phyloP scores from a whole-genome alignment of 345 rosid genomes.

The Excoecaria cochinchinensis region DNA sequence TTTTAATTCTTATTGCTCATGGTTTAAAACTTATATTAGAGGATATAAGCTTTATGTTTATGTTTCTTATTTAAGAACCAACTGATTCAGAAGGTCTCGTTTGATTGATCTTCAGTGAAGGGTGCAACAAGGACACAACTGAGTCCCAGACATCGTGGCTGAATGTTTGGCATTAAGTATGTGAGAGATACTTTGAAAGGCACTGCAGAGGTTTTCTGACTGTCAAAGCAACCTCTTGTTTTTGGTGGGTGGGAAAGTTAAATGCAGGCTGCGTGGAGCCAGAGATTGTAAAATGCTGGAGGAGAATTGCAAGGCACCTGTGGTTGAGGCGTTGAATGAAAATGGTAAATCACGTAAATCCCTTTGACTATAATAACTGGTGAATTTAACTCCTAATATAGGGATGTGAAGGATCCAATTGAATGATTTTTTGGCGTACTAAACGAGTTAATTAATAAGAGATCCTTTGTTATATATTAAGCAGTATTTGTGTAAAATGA shows the following conservation, averaged over 20 bases:
- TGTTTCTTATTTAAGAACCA: background rate
- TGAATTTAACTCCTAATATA: no score
- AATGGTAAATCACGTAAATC: background rate
- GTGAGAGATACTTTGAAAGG: constrained; percentile 9
- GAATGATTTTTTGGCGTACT: no score
- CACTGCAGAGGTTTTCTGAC: no score
- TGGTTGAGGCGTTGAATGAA: background rate
- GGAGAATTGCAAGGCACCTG: background rate
- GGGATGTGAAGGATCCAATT: no score
- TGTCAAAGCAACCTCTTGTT: no score
- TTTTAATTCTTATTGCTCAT: background rate
- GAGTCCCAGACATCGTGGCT: constrained; percentile 18
- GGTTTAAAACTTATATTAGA: background rate
- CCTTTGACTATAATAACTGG: background rate
- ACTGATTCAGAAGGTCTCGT: constrained; percentile 2
- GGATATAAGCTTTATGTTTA: background rate
- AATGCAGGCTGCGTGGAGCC: background rate
- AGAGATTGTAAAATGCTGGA: background rate
- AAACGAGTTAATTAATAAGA: no score
- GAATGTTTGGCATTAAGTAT: constrained; percentile 26
- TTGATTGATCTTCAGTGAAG: constrained; percentile 32
- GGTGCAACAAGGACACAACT: constrained; percentile 16
- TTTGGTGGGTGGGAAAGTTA: no score
- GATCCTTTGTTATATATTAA: no score
- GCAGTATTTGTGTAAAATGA: no score